A percentile compares a stretch with the other conserved stretches of the same genome.
These are phyloP conservation scores for Solanum bulbocastanum DNA, from an alignment of 257 asterid genomes.

Conservation along the genomic window DNA sequence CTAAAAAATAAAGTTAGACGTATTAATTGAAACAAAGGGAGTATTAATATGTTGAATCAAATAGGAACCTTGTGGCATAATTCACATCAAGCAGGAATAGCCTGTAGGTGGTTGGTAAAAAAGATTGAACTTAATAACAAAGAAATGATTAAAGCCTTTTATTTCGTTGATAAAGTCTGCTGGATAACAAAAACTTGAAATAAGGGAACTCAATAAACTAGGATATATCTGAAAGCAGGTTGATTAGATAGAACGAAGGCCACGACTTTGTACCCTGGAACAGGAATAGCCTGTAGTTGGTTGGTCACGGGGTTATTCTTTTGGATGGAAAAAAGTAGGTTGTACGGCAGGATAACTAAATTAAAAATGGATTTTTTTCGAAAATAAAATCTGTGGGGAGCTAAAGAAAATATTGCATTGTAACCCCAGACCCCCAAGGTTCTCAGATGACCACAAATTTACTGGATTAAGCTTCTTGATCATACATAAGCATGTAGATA, in stretches of 20 bases:
- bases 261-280: neutral
- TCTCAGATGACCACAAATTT: neutral
- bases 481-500: neutral
- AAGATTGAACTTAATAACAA: neutral
- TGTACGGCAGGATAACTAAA: neutral
- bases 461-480: neutral
- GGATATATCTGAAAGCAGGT: neutral
- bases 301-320: neutral
- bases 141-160: neutral
- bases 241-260: neutral
- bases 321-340: neutral
- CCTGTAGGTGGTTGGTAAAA: neutral
- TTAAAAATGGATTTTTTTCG: neutral
- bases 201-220: neutral
- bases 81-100: neutral
- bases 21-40: neutral
- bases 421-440: neutral
- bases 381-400: neutral
- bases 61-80: neutral
- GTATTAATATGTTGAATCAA: neutral
- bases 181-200: neutral
- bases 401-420: neutral
- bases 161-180: neutral
- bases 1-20: neutral
- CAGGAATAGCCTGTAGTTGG: neutral